phyloP scores from a whole-genome alignment of 179 eudicot species.

The Beta macrorhiza region DNA sequence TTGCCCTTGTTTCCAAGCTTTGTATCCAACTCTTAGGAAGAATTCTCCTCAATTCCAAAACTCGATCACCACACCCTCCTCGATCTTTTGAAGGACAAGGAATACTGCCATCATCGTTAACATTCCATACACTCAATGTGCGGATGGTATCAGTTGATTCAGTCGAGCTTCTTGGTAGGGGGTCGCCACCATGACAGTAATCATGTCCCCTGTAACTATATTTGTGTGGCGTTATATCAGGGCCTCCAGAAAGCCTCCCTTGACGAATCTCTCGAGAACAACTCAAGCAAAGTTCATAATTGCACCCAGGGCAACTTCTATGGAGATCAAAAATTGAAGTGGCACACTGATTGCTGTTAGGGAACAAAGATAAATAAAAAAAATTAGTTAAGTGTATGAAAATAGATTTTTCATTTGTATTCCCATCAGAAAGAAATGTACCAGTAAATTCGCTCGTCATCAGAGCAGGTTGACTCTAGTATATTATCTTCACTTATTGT shows the following conservation, averaged over 20 bases:
- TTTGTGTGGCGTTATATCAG: constrained; percentile 31
- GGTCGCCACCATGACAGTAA: constrained; percentile 75
- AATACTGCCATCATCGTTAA: constrained; percentile 44
- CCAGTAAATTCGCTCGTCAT: constrained; percentile 84
- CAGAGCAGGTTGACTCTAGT: constrained; percentile 40
- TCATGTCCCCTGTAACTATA: constrained; percentile 53
- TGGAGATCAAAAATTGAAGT: constrained; percentile 87
- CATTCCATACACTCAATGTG: constrained; percentile 43
- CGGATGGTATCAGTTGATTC: not conserved
- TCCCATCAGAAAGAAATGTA: constrained; percentile 16
- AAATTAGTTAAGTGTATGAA: no score
- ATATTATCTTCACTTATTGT: constrained; percentile 37
- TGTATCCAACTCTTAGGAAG: constrained; percentile 62
- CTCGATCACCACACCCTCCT: constrained; percentile 74
- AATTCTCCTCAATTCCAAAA: constrained; percentile 61
- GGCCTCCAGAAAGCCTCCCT: constrained; percentile 44
- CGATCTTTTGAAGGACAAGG: constrained; percentile 61
- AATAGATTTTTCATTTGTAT: no score
- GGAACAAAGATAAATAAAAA: not conserved
- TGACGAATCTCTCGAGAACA: constrained; percentile 72
- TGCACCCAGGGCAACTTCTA: constrained; percentile 76
- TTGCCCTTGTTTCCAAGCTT: constrained; percentile 45
- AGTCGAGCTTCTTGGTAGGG: constrained; percentile 33
- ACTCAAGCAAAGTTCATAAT: constrained; percentile 72
- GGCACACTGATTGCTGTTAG: constrained; percentile 79